phyloP scores from a whole-genome alignment of 2,329 filamentous ascomycete genomes.

The Botrytis elliptica region DNA sequence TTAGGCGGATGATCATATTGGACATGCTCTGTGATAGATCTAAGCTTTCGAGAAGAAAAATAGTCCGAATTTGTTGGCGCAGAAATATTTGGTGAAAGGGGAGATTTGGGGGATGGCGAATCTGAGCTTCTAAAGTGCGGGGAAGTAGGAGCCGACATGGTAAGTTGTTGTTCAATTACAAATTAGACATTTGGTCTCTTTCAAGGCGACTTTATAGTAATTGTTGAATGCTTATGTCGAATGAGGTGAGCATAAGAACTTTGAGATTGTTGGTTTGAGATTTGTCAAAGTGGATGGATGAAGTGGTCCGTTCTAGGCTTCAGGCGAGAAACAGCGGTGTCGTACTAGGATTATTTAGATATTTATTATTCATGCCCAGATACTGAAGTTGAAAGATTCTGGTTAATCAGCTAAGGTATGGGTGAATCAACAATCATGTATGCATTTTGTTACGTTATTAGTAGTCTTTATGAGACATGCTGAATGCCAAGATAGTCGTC shows the following conservation, averaged over 20 bases:
- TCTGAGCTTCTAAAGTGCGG: slow-evolving; percentile 8
- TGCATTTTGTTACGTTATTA: background rate
- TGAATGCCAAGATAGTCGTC: slow-evolving; percentile 4
- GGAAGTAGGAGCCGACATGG: slow-evolving; percentile 21
- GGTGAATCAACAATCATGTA: background rate
- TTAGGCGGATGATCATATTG: slow-evolving; percentile 31
- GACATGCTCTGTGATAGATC: slow-evolving; percentile 39
- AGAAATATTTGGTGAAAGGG: slow-evolving; percentile 30
- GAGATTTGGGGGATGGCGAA: slow-evolving; percentile 27
- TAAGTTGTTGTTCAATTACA: slow-evolving; percentile 2
- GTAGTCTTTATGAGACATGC: slow-evolving; percentile 1
- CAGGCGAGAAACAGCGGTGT: slow-evolving; percentile 23
- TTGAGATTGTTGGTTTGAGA: slow-evolving; percentile 13
- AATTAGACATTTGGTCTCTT: background rate
- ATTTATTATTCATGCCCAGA: slow-evolving; percentile 12
- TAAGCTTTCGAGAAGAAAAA: slow-evolving; percentile 30
- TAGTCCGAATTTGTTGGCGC: slow-evolving; percentile 23
- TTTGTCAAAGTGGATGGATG: slow-evolving; percentile 21
- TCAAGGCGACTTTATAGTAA: background rate
- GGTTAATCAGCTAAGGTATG: background rate
- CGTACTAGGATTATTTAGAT: slow-evolving; percentile 9
- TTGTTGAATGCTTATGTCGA: slow-evolving; percentile 4
- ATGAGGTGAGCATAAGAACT: slow-evolving; percentile 6
- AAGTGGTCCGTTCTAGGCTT: slow-evolving; percentile 17
- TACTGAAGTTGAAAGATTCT: background rate